Percentiles rank a stretch among this genome's conserved stretches.
Conservation (phyloP, 2,329 filamentous ascomycete species). For the Bipolaris sorokiniana region DNA sequence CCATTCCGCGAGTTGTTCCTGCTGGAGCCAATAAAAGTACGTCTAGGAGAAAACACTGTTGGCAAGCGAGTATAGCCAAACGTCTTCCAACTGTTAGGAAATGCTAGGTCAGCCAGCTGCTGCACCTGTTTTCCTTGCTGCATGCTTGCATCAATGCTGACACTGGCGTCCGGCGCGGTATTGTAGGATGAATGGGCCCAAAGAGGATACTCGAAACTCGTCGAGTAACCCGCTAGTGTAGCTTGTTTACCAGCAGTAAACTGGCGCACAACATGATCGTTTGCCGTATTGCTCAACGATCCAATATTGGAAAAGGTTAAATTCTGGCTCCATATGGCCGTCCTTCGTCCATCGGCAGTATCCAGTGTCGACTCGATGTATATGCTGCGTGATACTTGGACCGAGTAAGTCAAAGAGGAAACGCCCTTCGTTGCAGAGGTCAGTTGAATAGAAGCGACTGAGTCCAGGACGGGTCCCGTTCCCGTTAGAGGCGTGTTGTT, state of each 20-base stretch:
- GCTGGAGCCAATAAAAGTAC: slow-evolving; percentile 47
- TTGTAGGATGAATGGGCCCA: slow-evolving; percentile 61
- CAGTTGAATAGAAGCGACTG: slow-evolving; percentile 58
- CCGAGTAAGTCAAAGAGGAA: slow-evolving; percentile 63
- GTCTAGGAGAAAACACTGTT: slow-evolving; percentile 1
- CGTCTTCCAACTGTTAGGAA: slow-evolving; percentile 67
- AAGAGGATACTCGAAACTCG: slow-evolving; percentile 66
- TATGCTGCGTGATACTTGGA: slow-evolving; percentile 63
- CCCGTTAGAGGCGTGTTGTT: slow-evolving; percentile 61
- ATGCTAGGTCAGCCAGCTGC: slow-evolving; percentile 56
- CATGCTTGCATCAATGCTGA: slow-evolving; percentile 57
- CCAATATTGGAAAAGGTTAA: slow-evolving; percentile 64
- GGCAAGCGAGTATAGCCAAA: slow-evolving; percentile 52
- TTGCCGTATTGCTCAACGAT: slow-evolving; percentile 60
- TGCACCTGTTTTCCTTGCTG: slow-evolving; percentile 57
- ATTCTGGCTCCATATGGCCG: slow-evolving; percentile 64
- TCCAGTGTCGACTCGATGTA: slow-evolving; percentile 60
- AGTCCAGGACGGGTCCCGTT: slow-evolving; percentile 43
- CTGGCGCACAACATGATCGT: slow-evolving; percentile 61
- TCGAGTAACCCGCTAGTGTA: slow-evolving; percentile 45
- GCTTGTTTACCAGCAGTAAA: slow-evolving; percentile 58
- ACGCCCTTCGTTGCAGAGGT: slow-evolving; percentile 62
- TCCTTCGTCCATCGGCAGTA: slow-evolving; percentile 54
- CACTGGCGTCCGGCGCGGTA: slow-evolving; percentile 49
- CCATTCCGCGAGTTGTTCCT: slow-evolving; percentile 64